Conservation (phyloP, 108 stramenopile genomes). For the Fragilariopsis cylindrus region DNA sequence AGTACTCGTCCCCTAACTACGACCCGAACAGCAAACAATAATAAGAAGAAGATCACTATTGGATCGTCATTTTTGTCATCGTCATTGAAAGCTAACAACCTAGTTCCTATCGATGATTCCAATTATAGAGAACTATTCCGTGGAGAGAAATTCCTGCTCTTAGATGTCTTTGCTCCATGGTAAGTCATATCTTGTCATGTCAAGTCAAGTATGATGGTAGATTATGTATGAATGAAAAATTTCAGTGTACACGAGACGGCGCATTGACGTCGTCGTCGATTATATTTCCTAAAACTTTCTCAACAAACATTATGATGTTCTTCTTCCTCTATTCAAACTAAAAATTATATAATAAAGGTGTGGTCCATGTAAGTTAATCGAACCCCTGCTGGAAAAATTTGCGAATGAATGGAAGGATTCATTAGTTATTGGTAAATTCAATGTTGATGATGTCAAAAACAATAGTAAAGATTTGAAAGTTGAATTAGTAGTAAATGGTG, state of each 20-base stretch:
- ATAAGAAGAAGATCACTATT: too few relatives aligned
- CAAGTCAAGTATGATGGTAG: neutral
- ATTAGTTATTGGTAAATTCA: slow-evolving; percentile 53
- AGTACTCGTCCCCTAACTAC: too few relatives aligned
- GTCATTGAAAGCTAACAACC: neutral
- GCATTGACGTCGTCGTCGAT: neutral
- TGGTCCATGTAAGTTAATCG: slow-evolving; percentile 70
- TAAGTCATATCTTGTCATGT: neutral
- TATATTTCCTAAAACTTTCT: neutral
- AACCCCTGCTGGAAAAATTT: slow-evolving; percentile 48
- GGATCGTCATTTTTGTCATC: neutral
- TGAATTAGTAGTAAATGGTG: slow-evolving; percentile 61
- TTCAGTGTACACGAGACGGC: neutral
- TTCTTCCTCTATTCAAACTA: too few relatives aligned
- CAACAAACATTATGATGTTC: too few relatives aligned
- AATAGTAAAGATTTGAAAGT: slow-evolving; percentile 47
- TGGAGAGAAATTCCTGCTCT: slow-evolving; percentile 17
- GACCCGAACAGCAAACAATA: too few relatives aligned
- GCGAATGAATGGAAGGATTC: slow-evolving; percentile 42
- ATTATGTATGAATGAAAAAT: neutral
- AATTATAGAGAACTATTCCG: slow-evolving; percentile 27
- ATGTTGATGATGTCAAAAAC: slow-evolving; percentile 53
- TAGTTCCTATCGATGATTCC: slow-evolving; percentile 23
- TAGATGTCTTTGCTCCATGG: slow-evolving; percentile 43
- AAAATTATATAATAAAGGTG: slow-evolving; percentile 25